Base-by-base conservation (phyloP, 2,329 filamentous ascomycete species). In the Biscogniauxia marginata region DNA sequence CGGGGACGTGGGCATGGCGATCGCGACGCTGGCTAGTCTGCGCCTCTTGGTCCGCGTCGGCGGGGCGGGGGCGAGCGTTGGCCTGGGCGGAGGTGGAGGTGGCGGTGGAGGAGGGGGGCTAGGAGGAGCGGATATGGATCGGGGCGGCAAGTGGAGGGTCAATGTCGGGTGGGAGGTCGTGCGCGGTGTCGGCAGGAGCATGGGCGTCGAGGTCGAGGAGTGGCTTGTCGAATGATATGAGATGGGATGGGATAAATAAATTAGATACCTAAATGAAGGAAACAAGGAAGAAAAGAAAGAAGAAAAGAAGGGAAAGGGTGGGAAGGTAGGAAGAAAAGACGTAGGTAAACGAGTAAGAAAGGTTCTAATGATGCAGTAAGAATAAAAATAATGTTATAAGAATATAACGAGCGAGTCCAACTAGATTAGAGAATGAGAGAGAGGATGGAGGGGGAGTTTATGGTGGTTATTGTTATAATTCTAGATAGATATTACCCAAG, bases 81-180 rank as follows among this genome's bases (percentile, higher is more conserved):
- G 77, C 22, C 75, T 76, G 6, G 89, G 91, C 71, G 77, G 89
- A 63, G 89, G 91, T 64, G 77, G 84, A 0, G 84, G 83, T 0
- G 84, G 82, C 8, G 87, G 87, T 70, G 92, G 88, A 85, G 83
- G 87, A 64, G 86, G 91, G 11, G 89, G 88, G 59, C 84, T 87
- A 49, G 85, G 86, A 0, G 92, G 88, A 85, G 76, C 78, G 8
- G 89, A 93, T 72, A 77, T 91, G 66, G 90, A 93, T 68, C 77
- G 84, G 0, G 84, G 84, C 0, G 85, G 84, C 4, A 87, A 88
- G 72, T 95, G 89, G 88, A 84, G 88, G 66, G 87, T 93, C 8
- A 90, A 89, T 63, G 85, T 90, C 55, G 85, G 86, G 1, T 93
- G 89, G 89, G 91, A 95, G 67, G 85, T 88, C 60, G 84, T 90